Conservation (phyloP, 2,329 filamentous ascomycete genomes). For the Diplodia corticola region DNA sequence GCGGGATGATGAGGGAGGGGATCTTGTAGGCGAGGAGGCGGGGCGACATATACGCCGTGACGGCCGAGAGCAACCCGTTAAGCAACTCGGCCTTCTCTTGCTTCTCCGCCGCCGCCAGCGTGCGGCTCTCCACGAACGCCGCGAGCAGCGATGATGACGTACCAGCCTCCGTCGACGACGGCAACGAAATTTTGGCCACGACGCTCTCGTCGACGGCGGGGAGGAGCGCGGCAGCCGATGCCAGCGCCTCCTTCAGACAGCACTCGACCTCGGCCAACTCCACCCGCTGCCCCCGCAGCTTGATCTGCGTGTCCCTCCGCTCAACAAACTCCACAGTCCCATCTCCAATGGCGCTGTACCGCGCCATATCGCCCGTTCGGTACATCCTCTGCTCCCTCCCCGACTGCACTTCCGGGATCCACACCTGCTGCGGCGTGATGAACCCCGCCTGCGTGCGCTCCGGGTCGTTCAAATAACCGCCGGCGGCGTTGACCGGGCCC, state of each 20-base stretch:
- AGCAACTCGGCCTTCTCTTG: slow-evolving; percentile 14
- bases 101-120: too few relatives aligned
- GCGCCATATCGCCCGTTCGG: slow-evolving; percentile 77
- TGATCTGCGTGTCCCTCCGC: slow-evolving; percentile 76
- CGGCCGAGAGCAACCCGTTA: slow-evolving; percentile 51
- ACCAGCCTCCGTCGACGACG: too few relatives aligned
- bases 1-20: slow-evolving; percentile 70
- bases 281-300: slow-evolving; percentile 76
- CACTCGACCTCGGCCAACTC: slow-evolving; percentile 75
- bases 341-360: slow-evolving; percentile 61
- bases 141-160: too few relatives aligned
- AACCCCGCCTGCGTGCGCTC: slow-evolving; percentile 66
- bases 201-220: slow-evolving; percentile 21
- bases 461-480: slow-evolving; percentile 69
- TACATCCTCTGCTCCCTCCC: slow-evolving; percentile 71
- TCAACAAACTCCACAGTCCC: slow-evolving; percentile 73
- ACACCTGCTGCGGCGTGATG: slow-evolving; percentile 44
- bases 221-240: slow-evolving; percentile 54
- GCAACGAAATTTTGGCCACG: too few relatives aligned
- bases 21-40: slow-evolving; percentile 75
- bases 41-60: slow-evolving; percentile 45
- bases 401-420: slow-evolving; percentile 47
- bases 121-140: too few relatives aligned
- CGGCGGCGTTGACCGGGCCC: slow-evolving; percentile 69
- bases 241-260: slow-evolving; percentile 54